phyloP scores from a whole-genome alignment of 768 basidiomycete genomes.

The Psilocybe cubensis region DNA sequence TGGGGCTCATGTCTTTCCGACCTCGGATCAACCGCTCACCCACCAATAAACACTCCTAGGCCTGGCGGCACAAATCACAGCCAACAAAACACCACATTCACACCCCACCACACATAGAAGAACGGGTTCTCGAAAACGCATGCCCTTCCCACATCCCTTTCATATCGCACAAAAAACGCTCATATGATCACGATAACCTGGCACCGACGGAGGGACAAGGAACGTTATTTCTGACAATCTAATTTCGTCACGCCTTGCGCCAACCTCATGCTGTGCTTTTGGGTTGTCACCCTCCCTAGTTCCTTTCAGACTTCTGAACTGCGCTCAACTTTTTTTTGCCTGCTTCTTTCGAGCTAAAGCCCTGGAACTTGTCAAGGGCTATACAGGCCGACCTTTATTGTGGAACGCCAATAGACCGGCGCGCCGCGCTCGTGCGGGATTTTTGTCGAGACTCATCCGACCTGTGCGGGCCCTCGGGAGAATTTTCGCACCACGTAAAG shows the following conservation, averaged over 20 bases:
- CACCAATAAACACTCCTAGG: not conserved
- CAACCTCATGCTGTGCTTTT: conserved; percentile 6
- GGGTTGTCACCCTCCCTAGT: no score
- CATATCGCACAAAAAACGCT: not conserved
- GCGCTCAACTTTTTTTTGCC: no score
- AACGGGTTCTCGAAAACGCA: no score
- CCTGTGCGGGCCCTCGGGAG: conserved; percentile 3
- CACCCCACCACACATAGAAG: no score
- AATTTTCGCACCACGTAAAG: conserved; percentile 1
- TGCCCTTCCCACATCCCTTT: not conserved
- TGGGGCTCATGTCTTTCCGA: not conserved
- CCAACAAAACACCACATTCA: no score
- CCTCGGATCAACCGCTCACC: conserved; percentile 5
- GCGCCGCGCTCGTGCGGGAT: conserved; percentile 7
- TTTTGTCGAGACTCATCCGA: conserved; percentile 7
- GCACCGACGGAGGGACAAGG: not conserved
- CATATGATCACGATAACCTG: not conserved
- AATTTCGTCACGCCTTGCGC: conserved; percentile 1
- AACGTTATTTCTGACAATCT: not conserved
- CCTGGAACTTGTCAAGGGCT: not conserved
- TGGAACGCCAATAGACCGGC: conserved; percentile 1
- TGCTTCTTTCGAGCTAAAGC: not conserved
- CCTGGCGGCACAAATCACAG: no score
- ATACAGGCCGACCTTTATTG: conserved; percentile 5
- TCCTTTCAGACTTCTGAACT: not conserved